Evolutionary conservation across 176 grass and related monocot species (phyloP), one percentile per base, ranked within the genome.

Genomic region (Eragrostis nindensis): DNA sequence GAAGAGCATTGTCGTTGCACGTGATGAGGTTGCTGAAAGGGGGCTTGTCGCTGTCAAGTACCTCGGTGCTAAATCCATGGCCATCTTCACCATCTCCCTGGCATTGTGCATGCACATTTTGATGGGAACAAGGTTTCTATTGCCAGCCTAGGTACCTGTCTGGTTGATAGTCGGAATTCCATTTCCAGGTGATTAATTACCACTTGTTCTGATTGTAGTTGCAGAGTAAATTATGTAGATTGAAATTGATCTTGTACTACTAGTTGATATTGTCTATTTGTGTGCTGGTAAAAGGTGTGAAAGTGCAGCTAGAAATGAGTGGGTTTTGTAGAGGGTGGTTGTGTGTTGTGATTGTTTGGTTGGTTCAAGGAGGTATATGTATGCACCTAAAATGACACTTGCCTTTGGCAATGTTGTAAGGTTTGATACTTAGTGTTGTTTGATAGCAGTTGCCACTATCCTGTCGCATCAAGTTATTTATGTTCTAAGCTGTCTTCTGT

Each of bases 61-160:
- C 85, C 63, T 92, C 2, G 66, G 90, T 21, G 76, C 95, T 36
- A 97, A 97, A 75, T 82, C 92, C 25, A 92, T 97, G 92, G 83
- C 90, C 5, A 76, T 94, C 65, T 59, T 92, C 61, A 90, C 90
- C 3, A 62, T 97, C 17, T 92, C 90, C 71, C 43, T 97, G 44
- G 87, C 92, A 16, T 70, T 97, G 63, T 97, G 95, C 85, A 81
- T 97, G 92, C 92, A 97, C 64, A 67, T 97, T 62, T 86, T 86
- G 2, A 90, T 94, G 15, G 92, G 90, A 41, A 87, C 86, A 18
- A 90, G 92, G 70, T 82, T 94, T 42, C 73, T 91, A 8, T 55
- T 92, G 46, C 83, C 95, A 7, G 74, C 81, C 44, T 94, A 87
- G 85, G 48, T 78, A 8, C 53, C 49, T 64, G 21, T 38, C 14